phyloP scores from a whole-genome alignment of 345 rosid species.

The Jatropha curcas region DNA sequence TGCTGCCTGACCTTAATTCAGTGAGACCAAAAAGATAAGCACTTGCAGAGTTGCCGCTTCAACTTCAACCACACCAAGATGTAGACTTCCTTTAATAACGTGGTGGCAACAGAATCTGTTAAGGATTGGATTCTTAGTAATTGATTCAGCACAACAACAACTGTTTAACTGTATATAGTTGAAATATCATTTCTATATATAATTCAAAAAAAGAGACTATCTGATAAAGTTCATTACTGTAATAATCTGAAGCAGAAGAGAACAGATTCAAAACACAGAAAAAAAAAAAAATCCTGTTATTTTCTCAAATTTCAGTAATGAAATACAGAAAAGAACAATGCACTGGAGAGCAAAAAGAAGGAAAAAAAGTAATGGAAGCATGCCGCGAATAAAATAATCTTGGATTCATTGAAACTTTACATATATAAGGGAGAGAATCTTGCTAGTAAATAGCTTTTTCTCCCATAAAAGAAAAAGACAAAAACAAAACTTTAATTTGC shows the following conservation, averaged over 20 bases:
- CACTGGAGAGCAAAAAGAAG: neutral
- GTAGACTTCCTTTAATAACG: neutral
- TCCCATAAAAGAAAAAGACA: conserved; percentile 25
- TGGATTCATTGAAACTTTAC: conserved; percentile 31
- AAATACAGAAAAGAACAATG: neutral
- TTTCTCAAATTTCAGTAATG: too few relatives aligned
- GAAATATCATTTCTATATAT: too few relatives aligned
- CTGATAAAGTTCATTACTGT: too few relatives aligned
- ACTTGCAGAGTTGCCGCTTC: neutral
- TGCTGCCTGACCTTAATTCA: neutral
- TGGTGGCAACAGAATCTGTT: too few relatives aligned
- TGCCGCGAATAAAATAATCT: neutral
- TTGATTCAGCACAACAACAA: too few relatives aligned
- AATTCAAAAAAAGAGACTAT: too few relatives aligned
- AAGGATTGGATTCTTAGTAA: too few relatives aligned
- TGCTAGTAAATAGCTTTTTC: conserved; percentile 18
- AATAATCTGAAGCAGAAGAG: neutral
- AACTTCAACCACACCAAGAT: neutral
- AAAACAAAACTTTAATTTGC: conserved; percentile 23
- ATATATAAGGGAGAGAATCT: conserved; percentile 34
- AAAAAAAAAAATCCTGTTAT: too few relatives aligned
- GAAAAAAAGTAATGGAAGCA: neutral
- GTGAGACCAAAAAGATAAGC: neutral
- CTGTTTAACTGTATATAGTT: too few relatives aligned
- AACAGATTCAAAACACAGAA: neutral